These are phyloP conservation scores for Ceratobasidium sp. DNA, from an alignment of 1,284 basidiomycete species.

Conservation along the genomic window DNA sequence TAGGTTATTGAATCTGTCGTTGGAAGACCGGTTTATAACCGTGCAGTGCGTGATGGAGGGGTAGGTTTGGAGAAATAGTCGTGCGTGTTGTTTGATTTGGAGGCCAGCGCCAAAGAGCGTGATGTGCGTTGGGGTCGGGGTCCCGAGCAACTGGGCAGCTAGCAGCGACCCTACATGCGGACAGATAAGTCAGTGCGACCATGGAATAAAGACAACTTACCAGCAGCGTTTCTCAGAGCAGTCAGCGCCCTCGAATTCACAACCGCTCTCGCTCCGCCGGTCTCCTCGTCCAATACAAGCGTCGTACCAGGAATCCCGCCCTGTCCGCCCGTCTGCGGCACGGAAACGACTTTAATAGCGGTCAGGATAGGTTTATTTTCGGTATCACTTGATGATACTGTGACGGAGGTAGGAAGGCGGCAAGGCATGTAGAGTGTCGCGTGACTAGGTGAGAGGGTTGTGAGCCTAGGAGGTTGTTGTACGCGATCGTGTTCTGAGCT, in stretches of 20 bases:
- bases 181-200: not conserved
- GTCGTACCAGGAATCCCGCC: conserved; percentile 82
- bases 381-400: not conserved
- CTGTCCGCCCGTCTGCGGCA: conserved; percentile 63
- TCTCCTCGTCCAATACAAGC: conserved; percentile 77
- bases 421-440: conserved; percentile 79
- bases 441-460: conserved; percentile 60
- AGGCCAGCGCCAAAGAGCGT: conserved; percentile 83
- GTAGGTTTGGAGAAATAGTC: conserved; percentile 71
- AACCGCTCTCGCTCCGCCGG: conserved; percentile 75
- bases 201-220: conserved; percentile 59
- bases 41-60: conserved; percentile 68
- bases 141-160: conserved; percentile 69
- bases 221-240: conserved; percentile 83
- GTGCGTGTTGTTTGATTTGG: conserved; percentile 74
- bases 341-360: conserved; percentile 78
- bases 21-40: conserved; percentile 74
- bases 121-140: conserved; percentile 62
- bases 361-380: conserved; percentile 58
- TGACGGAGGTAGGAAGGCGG: conserved; percentile 58
- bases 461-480: conserved; percentile 35
- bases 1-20: conserved; percentile 66
- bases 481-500: conserved; percentile 39
- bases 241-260: conserved; percentile 83
- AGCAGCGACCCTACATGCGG: conserved; percentile 73